These are phyloP conservation scores for Paspalum vaginatum DNA, from an alignment of 176 grass and related monocot genomes.

Conservation along the genomic window DNA sequence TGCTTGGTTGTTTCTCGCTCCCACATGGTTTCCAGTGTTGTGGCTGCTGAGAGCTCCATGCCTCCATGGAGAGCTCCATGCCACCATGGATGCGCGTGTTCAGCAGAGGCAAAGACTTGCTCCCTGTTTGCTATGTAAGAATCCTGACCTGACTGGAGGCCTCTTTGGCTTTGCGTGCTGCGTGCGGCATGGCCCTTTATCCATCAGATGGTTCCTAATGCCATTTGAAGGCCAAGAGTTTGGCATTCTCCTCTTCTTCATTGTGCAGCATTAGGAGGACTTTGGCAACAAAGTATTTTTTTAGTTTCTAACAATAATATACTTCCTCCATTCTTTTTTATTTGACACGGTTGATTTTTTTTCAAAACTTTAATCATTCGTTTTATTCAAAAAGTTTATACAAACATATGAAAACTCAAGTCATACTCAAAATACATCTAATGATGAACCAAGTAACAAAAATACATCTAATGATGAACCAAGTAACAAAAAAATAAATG, in stretches of 20 bases:
- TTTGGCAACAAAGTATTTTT: no score
- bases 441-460: no score
- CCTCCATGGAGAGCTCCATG: constrained; percentile 2
- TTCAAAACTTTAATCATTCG: no score
- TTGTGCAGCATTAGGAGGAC: background rate
- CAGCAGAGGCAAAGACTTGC: constrained; percentile 29
- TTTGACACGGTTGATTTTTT: no score
- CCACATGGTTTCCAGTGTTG: constrained; percentile 29
- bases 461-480: no score
- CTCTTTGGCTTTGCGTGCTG: constrained; percentile 3
- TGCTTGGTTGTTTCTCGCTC: constrained; percentile 30
- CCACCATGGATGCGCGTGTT: background rate
- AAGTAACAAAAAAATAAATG: no score
- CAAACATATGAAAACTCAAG: no score
- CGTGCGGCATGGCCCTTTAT: constrained; percentile 40
- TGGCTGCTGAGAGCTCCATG: background rate
- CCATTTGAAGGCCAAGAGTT: background rate
- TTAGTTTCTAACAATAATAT: no score
- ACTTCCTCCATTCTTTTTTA: no score
- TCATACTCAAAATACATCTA: no score
- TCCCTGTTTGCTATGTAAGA: constrained; percentile 25
- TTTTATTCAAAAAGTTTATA: no score
- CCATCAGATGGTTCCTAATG: constrained; percentile 4
- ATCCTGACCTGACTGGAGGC: background rate
- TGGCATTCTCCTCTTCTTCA: background rate